Percentiles rank a stretch among this genome's conserved stretches.
Conservation (phyloP, 208 protist genomes). For the Acanthamoeba triangularis region DNA sequence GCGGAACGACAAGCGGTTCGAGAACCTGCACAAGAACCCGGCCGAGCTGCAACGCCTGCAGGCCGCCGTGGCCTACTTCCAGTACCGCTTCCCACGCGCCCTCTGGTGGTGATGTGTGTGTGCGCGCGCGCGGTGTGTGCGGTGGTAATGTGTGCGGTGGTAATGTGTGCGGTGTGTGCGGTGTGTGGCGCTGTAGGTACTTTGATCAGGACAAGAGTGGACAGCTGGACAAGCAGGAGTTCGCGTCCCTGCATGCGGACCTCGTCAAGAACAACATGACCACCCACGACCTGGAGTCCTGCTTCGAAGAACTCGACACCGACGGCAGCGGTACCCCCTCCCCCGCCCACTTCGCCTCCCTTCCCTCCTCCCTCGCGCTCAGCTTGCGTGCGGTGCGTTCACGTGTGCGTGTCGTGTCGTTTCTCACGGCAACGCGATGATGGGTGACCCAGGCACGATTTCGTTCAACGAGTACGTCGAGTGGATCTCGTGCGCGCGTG, state of each 20-base stretch:
- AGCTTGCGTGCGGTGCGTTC: no score
- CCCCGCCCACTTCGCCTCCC: not conserved
- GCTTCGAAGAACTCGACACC: slow-evolving; percentile 48
- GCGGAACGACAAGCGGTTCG: slow-evolving; percentile 13
- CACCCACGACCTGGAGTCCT: slow-evolving; percentile 18
- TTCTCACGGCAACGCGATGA: no score
- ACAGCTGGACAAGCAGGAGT: slow-evolving; percentile 29
- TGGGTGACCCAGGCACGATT: not conserved
- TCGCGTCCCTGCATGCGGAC: slow-evolving; percentile 23
- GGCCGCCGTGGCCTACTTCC: slow-evolving; percentile 16
- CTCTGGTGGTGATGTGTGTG: no score
- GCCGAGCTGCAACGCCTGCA: slow-evolving; percentile 32
- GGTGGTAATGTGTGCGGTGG: no score
- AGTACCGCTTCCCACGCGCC: no score
- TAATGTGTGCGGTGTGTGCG: no score
- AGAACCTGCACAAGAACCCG: not conserved
- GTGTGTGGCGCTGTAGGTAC: not conserved
- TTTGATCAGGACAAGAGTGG: slow-evolving; percentile 51
- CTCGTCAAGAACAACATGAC: slow-evolving; percentile 74
- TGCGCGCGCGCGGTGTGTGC: no score
- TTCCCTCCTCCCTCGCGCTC: no score
- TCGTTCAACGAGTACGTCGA: slow-evolving; percentile 67
- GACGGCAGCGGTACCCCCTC: not conserved
- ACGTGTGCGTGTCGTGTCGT: not conserved
- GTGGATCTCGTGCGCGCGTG: not conserved